phyloP scores from a whole-genome alignment of 495 filamentous ascomycete species.

The Cetradonia linearis region DNA sequence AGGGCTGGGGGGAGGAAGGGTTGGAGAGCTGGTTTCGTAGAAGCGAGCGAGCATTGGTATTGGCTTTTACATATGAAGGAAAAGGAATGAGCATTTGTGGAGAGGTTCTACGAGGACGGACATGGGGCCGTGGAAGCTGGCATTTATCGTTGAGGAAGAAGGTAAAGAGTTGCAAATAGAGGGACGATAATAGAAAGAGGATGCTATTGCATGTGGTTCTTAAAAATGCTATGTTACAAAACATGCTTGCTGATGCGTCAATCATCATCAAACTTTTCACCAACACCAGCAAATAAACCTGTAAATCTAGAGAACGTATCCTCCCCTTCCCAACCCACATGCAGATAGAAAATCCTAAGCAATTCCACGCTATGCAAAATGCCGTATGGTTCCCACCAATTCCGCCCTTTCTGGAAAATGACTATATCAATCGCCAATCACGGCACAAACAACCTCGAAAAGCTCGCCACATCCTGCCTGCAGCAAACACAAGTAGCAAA shows the following conservation, averaged over 20 bases:
- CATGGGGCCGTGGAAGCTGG: background rate
- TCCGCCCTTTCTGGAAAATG: background rate
- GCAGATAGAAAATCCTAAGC: background rate
- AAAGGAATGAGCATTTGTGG: background rate
- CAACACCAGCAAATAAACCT: no score
- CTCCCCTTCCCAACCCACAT: no score
- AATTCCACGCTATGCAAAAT: slow-evolving; percentile 17
- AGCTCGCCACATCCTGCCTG: slow-evolving; percentile 73
- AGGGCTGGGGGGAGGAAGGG: background rate
- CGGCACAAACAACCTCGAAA: slow-evolving; percentile 83
- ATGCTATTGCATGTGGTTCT: background rate
- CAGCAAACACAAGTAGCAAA: slow-evolving; percentile 94
- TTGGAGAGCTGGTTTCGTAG: background rate
- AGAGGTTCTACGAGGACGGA: background rate
- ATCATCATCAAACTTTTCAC: background rate
- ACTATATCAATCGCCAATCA: slow-evolving; percentile 29
- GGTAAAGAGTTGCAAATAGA: background rate
- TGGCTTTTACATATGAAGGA: background rate
- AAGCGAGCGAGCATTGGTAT: slow-evolving; percentile 2
- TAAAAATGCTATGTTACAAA: background rate
- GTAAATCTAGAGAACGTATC: no score
- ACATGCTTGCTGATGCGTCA: background rate
- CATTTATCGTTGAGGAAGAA: background rate
- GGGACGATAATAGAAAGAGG: background rate
- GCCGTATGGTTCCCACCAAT: background rate